Conservation (phyloP, 257 asterid species). For the Nicotiana undulata region DNA sequence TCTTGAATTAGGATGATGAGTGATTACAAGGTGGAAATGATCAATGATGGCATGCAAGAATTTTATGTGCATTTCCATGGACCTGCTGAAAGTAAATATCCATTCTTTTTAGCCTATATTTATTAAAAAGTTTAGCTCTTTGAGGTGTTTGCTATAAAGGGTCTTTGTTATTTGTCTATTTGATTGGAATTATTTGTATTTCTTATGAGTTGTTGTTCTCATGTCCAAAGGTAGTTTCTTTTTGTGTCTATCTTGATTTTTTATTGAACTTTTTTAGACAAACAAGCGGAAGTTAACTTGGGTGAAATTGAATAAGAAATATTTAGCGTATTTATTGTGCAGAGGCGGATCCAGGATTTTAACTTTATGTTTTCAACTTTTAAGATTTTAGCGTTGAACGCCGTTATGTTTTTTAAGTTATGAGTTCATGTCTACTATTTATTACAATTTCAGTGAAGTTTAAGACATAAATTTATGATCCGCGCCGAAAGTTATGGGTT, state of each 20-base stretch:
- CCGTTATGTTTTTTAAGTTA: too few relatives aligned
- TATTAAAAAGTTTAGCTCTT: background rate
- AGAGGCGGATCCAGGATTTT: too few relatives aligned
- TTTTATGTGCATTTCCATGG: conserved; percentile 88
- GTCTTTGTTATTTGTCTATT: conserved; percentile 12
- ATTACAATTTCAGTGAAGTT: too few relatives aligned
- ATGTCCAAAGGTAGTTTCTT: background rate
- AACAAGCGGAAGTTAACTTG: background rate
- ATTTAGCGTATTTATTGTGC: too few relatives aligned
- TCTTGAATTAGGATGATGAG: conserved; percentile 79
- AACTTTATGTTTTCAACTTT: too few relatives aligned
- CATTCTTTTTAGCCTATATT: conserved; percentile 14
- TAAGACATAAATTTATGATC: too few relatives aligned
- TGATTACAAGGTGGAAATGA: conserved; percentile 94
- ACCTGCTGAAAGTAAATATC: conserved; percentile 64
- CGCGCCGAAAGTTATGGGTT: too few relatives aligned
- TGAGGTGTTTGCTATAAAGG: conserved; percentile 9
- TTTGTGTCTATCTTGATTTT: background rate
- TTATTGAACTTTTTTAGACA: background rate
- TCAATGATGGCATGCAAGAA: conserved; percentile 80
- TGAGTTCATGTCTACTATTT: too few relatives aligned
- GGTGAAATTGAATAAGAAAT: background rate
- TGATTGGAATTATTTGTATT: background rate
- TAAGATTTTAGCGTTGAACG: too few relatives aligned
- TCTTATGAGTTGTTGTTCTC: background rate